Base-by-base conservation (phyloP, 2,329 filamentous ascomycete genomes). In the Diplodia sapinea region DNA sequence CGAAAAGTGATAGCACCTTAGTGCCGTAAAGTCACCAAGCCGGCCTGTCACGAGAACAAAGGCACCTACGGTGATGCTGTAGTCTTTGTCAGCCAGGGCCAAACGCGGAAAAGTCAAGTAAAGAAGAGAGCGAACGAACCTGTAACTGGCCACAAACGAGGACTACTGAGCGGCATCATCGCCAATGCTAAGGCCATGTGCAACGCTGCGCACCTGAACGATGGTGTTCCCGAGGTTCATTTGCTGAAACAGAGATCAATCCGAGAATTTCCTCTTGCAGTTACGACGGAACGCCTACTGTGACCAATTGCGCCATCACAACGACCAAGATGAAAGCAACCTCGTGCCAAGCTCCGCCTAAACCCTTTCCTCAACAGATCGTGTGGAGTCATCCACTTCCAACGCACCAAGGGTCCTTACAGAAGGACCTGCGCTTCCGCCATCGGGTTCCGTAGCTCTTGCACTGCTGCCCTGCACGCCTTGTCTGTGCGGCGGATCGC, bases 221-320 rank as follows among this genome's bases (percentile, higher is more conserved):
- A 49, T 47, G 49, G 50, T 66, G 50, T 66, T 66, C 31, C 36
- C 63, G 11, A 66, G 36, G 40, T 56, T 66, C 33, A 66, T 66
- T 57, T 57, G 63, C 63, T 66, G 40, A 40, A 36, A 50, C 43
- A 23, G 23, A 29, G 33, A 20, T 33, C 23, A 20, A 29, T 49
- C 31, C 20, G 23, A 55, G 26, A 55, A 20, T 17, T 36, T 36
- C 29, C 29, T 33, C 7, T 12, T 49, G 11, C 8, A 50, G 36
- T 49, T 11, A 62, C 36, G 26, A 49, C 17, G 31, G 31, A 23
- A 15, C 20, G 26, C 51, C 43, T 55, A 66, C 51, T 15, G 51
- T 47, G 26, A 66, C 38, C 20, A 57, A 26, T 56, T 66, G 63
- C 23, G 51, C 49, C 63, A 66, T 66, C 20, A 66, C 23, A 17